phyloP scores from a whole-genome alignment of 176 grass and related monocot species.

The Rhipidocladum racemiflorum region DNA sequence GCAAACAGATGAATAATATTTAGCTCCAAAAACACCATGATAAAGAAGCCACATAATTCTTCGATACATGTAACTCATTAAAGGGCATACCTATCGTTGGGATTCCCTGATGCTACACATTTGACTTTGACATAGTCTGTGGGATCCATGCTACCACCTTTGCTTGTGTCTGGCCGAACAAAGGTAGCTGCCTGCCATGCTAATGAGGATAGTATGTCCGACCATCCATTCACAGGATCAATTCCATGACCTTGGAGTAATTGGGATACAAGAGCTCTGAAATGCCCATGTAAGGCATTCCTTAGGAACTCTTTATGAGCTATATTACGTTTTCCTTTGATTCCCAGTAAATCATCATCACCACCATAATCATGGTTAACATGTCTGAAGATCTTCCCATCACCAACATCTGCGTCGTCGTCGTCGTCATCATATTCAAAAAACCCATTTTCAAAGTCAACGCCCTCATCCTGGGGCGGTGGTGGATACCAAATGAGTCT shows the following conservation, averaged over 20 bases:
- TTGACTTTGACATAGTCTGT: conserved; percentile 88
- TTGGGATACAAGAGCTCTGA: conserved; percentile 78
- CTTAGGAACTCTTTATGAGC: conserved; percentile 69
- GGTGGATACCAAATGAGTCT: conserved; percentile 73
- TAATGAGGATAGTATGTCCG: conserved; percentile 69
- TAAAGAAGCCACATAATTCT: not conserved
- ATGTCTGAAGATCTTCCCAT: conserved; percentile 32
- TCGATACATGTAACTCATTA: not conserved
- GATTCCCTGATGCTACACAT: conserved; percentile 79
- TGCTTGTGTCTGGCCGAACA: conserved; percentile 86
- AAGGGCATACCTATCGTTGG: conserved; percentile 72
- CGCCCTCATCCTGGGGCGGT: conserved; percentile 51
- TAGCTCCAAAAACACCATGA: conserved; percentile 33
- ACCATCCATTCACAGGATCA: conserved; percentile 54
- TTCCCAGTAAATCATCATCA: conserved; percentile 26
- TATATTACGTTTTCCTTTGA: conserved; percentile 53
- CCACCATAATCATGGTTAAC: conserved; percentile 37
- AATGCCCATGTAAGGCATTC: conserved; percentile 71
- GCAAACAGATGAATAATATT: conserved; percentile 49
- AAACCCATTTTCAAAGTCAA: conserved; percentile 62
- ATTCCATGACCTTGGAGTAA: conserved; percentile 82
- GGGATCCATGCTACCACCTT: conserved; percentile 96
- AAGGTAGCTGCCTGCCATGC: conserved; percentile 90
- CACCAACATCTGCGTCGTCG: conserved; percentile 27
- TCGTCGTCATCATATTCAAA: conserved; percentile 58